A percentile compares a stretch with the other conserved stretches of the same genome.
Conservation (phyloP, 2,329 filamentous ascomycete genomes). For the Neofusicoccum umdonicola region DNA sequence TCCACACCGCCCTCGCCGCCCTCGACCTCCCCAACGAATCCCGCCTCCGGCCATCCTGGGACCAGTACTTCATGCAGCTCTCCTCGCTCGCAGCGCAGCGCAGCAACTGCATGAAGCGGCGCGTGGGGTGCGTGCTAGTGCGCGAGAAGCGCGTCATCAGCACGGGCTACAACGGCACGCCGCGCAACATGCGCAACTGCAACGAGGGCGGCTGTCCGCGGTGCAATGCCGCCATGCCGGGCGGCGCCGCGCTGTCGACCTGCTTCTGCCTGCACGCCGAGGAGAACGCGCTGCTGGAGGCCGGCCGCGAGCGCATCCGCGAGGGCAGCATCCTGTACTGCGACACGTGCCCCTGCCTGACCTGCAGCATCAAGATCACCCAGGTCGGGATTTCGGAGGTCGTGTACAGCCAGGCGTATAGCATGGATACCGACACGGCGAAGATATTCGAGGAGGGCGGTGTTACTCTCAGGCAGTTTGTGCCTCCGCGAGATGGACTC, state of each 20-base stretch:
- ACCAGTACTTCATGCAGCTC: slow-evolving; percentile 98
- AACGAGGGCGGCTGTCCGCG: slow-evolving; percentile 84
- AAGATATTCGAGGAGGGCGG: slow-evolving; percentile 80
- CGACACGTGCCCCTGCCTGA: slow-evolving; percentile 94
- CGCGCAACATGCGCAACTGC: slow-evolving; percentile 83
- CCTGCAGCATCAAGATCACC: slow-evolving; percentile 97
- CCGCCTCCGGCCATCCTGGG: slow-evolving; percentile 86
- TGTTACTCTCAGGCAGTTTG: slow-evolving; percentile 79
- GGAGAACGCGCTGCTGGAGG: slow-evolving; percentile 94
- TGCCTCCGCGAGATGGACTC: slow-evolving; percentile 10
- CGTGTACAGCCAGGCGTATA: slow-evolving; percentile 89
- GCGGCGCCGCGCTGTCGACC: slow-evolving; percentile 73
- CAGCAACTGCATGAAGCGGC: slow-evolving; percentile 96
- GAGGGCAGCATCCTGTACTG: slow-evolving; percentile 85
- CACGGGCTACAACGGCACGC: slow-evolving; percentile 98
- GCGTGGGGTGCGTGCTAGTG: slow-evolving; percentile 92
- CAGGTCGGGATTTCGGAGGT: slow-evolving; percentile 96
- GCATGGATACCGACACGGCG: slow-evolving; percentile 82
- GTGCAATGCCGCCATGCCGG: slow-evolving; percentile 73
- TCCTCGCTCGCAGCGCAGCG: slow-evolving; percentile 85
- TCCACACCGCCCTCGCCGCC: slow-evolving; percentile 69
- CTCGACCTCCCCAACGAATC: slow-evolving; percentile 76
- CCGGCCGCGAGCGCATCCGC: slow-evolving; percentile 83
- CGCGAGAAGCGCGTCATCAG: slow-evolving; percentile 82
- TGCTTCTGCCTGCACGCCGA: slow-evolving; percentile 98